These are phyloP conservation scores for Hevea brasiliensis DNA, from an alignment of 345 rosid genomes.

Conservation along the genomic window DNA sequence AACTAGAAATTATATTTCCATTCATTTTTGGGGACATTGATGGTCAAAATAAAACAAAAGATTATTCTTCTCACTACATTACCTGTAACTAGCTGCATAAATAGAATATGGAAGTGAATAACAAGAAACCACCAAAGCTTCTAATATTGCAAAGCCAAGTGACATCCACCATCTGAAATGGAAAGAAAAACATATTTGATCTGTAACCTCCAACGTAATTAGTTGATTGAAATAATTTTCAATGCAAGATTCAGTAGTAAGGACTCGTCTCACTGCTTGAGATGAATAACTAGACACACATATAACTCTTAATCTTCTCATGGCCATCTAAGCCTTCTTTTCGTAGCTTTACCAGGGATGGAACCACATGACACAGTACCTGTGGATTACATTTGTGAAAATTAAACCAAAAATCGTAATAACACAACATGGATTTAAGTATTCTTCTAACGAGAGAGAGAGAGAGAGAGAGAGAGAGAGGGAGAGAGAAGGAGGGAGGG, in stretches of 20 bases:
- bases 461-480: neutral
- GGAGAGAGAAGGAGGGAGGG: too few relatives aligned
- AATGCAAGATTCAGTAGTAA: slow-evolving; percentile 34
- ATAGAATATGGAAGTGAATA: slow-evolving; percentile 85
- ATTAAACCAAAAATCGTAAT: slow-evolving; percentile 2
- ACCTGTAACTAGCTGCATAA: slow-evolving; percentile 78
- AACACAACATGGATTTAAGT: neutral
- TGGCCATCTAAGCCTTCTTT: slow-evolving; percentile 98
- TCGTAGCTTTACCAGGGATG: slow-evolving; percentile 85
- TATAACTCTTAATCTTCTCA: slow-evolving; percentile 97
- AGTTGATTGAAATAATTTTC: slow-evolving; percentile 13
- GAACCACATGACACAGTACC: slow-evolving; percentile 89
- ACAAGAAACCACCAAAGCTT: slow-evolving; percentile 74
- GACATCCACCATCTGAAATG: slow-evolving; percentile 93
- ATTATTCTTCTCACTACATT: slow-evolving; percentile 22
- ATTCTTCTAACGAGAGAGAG: neutral
- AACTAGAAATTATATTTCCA: neutral
- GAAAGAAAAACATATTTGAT: slow-evolving; percentile 8
- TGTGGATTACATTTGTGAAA: slow-evolving; percentile 29
- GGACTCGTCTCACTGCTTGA: slow-evolving; percentile 67
- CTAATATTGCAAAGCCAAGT: slow-evolving; percentile 79
- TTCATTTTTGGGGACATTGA: neutral
- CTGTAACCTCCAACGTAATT: slow-evolving; percentile 2
- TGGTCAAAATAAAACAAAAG: neutral
- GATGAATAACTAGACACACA: slow-evolving; percentile 82